A percentile compares a stretch with the other conserved stretches of the same genome.
Evolutionary conservation across 2,329 filamentous ascomycete genomes (phyloP).

Genomic region (Ascochyta viciae-villosae): DNA sequence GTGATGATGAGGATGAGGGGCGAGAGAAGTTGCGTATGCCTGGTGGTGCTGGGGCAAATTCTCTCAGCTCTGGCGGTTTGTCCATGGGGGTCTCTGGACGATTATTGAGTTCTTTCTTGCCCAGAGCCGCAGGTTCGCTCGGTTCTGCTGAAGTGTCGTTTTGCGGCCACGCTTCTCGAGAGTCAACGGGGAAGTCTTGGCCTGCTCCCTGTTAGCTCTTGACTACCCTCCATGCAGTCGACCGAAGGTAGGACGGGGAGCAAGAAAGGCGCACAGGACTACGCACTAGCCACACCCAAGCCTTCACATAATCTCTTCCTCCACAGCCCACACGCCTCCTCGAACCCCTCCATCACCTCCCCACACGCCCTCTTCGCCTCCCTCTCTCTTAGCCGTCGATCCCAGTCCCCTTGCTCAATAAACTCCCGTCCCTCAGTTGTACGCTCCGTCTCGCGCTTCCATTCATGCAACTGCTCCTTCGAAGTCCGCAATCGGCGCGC

Average conservation of each 20-base stretch:
- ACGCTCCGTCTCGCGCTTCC: slow-evolving; percentile 81
- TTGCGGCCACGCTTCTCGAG: neutral
- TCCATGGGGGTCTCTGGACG: neutral
- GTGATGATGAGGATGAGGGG: slow-evolving; percentile 16
- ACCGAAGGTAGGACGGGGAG: neutral
- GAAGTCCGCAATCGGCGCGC: slow-evolving; percentile 80
- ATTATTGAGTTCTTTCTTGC: neutral
- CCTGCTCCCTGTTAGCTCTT: slow-evolving; percentile 9
- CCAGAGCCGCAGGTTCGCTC: neutral
- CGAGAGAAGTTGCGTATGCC: slow-evolving; percentile 12
- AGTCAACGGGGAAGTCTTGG: slow-evolving; percentile 1
- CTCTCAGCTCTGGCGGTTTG: neutral
- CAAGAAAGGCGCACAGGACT: slow-evolving; percentile 20
- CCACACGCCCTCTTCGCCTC: slow-evolving; percentile 85
- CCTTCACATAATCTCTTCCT: slow-evolving; percentile 71
- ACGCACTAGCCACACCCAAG: slow-evolving; percentile 47
- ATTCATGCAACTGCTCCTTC: slow-evolving; percentile 84
- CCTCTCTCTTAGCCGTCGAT: slow-evolving; percentile 74
- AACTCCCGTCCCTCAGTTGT: slow-evolving; percentile 83
- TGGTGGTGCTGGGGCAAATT: neutral
- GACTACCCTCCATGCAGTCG: neutral
- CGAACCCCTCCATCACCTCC: slow-evolving; percentile 90
- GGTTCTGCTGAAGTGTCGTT: neutral
- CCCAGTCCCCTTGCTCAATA: slow-evolving; percentile 84
- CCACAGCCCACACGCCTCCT: slow-evolving; percentile 87